Conservation (phyloP, 2,329 filamentous ascomycete species). For the Sporothrix brasiliensis region DNA sequence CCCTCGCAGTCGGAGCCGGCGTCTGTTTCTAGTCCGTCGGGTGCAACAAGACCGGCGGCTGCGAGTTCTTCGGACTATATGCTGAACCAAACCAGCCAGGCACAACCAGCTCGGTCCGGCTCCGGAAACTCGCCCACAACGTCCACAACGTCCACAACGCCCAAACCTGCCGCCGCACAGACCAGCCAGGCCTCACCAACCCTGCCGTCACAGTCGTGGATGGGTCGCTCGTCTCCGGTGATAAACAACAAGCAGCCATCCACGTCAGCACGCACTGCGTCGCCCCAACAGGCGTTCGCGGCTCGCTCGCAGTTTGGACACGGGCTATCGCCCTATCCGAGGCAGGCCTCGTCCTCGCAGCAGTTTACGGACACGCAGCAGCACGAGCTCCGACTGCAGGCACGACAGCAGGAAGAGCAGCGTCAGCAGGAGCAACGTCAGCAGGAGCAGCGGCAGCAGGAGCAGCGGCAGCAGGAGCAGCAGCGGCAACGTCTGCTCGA, state of each 20-base stretch:
- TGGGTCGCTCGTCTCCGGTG: neutral
- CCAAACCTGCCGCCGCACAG: neutral
- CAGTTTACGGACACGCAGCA: neutral
- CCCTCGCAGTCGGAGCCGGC: neutral
- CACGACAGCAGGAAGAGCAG: neutral
- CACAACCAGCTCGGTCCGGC: neutral
- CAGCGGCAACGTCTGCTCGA: constrained; percentile 1
- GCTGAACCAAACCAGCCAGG: neutral
- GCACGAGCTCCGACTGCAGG: neutral
- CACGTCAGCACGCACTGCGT: neutral
- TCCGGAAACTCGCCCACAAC: neutral
- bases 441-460: neutral
- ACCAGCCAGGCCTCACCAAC: neutral
- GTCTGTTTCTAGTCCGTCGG: neutral
- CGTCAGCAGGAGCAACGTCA: constrained; percentile 14
- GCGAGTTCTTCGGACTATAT: constrained; percentile 18
- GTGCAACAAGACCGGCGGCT: neutral
- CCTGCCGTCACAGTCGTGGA: neutral
- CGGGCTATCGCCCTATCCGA: neutral
- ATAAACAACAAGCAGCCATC: neutral
- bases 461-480: constrained; percentile 21
- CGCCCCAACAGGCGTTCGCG: constrained; percentile 9
- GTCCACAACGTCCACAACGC: neutral
- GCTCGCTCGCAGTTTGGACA: neutral
- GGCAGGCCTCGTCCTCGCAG: neutral